Evolutionary conservation across 2,329 filamentous ascomycete species (phyloP), one percentile per base, ranked within the genome.

Genomic region (Neonectria neomacrospora): DNA sequence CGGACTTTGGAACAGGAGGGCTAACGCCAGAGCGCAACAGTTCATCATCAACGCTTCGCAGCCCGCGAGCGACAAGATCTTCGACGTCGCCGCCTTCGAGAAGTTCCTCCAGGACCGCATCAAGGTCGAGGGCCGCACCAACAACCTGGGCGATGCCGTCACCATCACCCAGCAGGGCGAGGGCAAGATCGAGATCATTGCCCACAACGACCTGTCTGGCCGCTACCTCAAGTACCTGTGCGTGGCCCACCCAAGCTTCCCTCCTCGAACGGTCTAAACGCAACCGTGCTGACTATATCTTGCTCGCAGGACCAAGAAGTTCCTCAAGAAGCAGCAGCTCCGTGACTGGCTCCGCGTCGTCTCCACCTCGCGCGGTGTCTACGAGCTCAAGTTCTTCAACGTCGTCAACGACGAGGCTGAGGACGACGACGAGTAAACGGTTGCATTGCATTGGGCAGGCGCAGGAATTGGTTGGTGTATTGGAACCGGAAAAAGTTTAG

Each of bases 301-400:
- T 2, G 32, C 8, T 22, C 42, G 18, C 66, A 97, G 93, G 82
- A 99, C 96, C 83, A 99, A 99, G 93, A 99, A 99, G 90, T 99
- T 97, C 91, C 91, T 99, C 85, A 99, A 99, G 94, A 99, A 99
- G 93, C 93, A 97, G 89, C 95, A 98, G 90, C 93, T 99, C 82
- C 93, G 96, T 86, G 96, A 99, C 89, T 99, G 96, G 96, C 92
- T 99, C 80, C 94, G 96, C 79, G 95, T 99, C 77, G 96, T 99
- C 80, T 96, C 94, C 76, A 98, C 95, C 81, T 94, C 92, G 82
- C 95, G 95, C 87, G 95, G 96, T 81, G 94, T 97, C 73, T 99
- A 99, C 88, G 94, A 97, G 89, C 91, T 99, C 85, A 94, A 97
- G 88, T 99, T 99, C 94, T 99, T 97, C 94, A 99, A 99, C 89